phyloP scores from a whole-genome alignment of 768 basidiomycete species.

The Boletus tylopilopsis region DNA sequence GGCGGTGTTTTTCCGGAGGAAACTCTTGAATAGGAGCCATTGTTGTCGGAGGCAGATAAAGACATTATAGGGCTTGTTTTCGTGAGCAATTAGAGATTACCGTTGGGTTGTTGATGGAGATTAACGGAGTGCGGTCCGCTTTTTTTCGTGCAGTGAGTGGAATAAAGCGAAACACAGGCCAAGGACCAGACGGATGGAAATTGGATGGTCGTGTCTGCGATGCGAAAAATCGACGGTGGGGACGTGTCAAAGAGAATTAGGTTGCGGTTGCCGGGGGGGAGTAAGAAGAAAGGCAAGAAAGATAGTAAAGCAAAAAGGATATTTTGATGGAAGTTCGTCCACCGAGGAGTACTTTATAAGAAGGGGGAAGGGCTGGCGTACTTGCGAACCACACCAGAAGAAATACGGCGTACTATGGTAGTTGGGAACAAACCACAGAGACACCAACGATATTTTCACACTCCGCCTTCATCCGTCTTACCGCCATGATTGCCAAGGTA shows the following conservation, averaged over 20 bases:
- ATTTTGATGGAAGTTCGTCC: conserved; percentile 30
- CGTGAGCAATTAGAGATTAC: conserved; percentile 80
- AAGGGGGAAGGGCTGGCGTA: conserved; percentile 32
- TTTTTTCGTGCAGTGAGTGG: conserved; percentile 32
- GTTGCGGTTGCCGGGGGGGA: conserved; percentile 27
- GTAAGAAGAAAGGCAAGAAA: conserved; percentile 17
- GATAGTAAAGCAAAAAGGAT: conserved; percentile 26
- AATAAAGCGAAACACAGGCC: conserved; percentile 22
- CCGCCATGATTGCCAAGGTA: too few relatives aligned
- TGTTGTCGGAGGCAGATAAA: conserved; percentile 82
- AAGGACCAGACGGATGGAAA: conserved; percentile 14
- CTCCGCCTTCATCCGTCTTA: conserved; percentile 25
- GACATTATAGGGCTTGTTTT: conserved; percentile 75
- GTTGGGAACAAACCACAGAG: conserved; percentile 30
- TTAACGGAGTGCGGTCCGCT: conserved; percentile 32
- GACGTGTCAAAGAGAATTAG: conserved; percentile 32
- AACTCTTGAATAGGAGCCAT: conserved; percentile 75
- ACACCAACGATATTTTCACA: conserved; percentile 31
- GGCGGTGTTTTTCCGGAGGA: conserved; percentile 88
- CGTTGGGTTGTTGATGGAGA: conserved; percentile 34
- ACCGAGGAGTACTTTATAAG: conserved; percentile 33
- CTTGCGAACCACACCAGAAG: conserved; percentile 33
- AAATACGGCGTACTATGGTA: conserved; percentile 35
- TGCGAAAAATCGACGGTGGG: conserved; percentile 19
- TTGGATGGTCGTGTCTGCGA: conserved; percentile 28